Base-by-base conservation (phyloP, 768 basidiomycete species). In the Leucosporidium yakuticum region DNA sequence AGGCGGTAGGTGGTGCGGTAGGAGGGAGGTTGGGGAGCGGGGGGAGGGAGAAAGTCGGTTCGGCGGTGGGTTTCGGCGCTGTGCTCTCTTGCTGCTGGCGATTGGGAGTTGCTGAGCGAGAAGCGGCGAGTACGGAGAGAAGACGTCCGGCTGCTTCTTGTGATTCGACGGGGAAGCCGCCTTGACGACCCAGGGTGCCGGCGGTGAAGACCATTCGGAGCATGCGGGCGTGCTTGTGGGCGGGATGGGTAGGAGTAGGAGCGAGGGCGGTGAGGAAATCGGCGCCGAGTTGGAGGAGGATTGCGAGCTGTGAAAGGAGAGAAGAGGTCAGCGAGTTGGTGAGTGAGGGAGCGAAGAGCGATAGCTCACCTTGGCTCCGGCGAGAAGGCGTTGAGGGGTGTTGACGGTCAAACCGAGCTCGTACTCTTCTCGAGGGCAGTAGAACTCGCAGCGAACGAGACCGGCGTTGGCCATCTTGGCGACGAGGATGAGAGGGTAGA, bases 391-490 rank as follows among this genome's bases (percentile, higher is more conserved):
- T n/a, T 54, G 15, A 9, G 36, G 25, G 2, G 4, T 2, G 60
- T 32, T 14, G 49, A n/a, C 17, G 49, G 49, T 32, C 32, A 51
- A 8, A 5, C 29, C 29, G 29, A 31, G 47, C 27, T 20, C 34
- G 50, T 32, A 51, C 50, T 25, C 31, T 2, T 25, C 50, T 21
- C 32, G 27, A n/a, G 32, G 50, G n/a, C 8, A 23, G 39, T 32
- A n/a, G n/a, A 27, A 39, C 25, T 27, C n/a, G 32, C 17, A 39
- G 15, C 53, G 62, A 53, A 25, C 8, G 62, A 55, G 62, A 34
- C 53, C 62, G 17, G 62, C 23, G 53, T 63, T 63, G 62, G 36
- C 36, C 32, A 63, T 54, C 53, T 63, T 63, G 53, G 36, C 23
- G 53, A 63, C n/a, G 8, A 63, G 62, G 53, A 63, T 63, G 17